These are phyloP conservation scores for Capsicum chinense DNA, from an alignment of 257 asterid genomes.

Conservation along the genomic window DNA sequence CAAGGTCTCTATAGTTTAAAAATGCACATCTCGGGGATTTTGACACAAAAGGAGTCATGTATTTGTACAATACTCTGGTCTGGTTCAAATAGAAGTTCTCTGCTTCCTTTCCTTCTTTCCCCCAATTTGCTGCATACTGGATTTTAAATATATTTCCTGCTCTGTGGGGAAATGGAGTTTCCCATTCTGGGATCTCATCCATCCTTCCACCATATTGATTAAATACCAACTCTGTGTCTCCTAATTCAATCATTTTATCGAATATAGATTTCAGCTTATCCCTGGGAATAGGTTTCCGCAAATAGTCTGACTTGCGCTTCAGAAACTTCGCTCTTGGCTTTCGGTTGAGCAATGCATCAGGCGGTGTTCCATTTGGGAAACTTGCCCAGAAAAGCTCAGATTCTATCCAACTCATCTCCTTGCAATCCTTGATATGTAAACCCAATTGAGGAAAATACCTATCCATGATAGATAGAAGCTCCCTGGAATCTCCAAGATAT, in stretches of 20 bases:
- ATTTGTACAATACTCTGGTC: conserved; percentile 45
- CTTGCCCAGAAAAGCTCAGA: conserved; percentile 54
- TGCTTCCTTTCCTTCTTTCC: conserved; percentile 43
- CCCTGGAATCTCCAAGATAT: conserved; percentile 49
- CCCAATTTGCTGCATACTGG: conserved; percentile 55
- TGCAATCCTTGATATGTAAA: conserved; percentile 42
- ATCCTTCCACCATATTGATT: conserved; percentile 66
- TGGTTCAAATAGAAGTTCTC: conserved; percentile 43
- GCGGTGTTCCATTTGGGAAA: conserved; percentile 44
- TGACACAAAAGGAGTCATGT: conserved; percentile 65
- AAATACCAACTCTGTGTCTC: conserved; percentile 46
- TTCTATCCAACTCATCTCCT: conserved; percentile 66
- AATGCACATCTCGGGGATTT: conserved; percentile 62
- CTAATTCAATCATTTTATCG: conserved; percentile 36
- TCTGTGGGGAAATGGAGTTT: conserved; percentile 67
- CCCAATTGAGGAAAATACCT: conserved; percentile 47
- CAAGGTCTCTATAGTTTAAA: conserved; percentile 65
- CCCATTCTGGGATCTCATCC: conserved; percentile 49
- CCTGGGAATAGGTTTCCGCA: conserved; percentile 48
- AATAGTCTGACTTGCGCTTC: conserved; percentile 70
- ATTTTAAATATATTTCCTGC: conserved; percentile 60
- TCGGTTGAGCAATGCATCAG: conserved; percentile 38
- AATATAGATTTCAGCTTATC: conserved; percentile 40
- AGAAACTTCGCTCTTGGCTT: conserved; percentile 42
- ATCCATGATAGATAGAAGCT: conserved; percentile 37